Evolutionary conservation across 495 filamentous ascomycete genomes (phyloP).

Genomic region (Neurospora tetrasperma): DNA sequence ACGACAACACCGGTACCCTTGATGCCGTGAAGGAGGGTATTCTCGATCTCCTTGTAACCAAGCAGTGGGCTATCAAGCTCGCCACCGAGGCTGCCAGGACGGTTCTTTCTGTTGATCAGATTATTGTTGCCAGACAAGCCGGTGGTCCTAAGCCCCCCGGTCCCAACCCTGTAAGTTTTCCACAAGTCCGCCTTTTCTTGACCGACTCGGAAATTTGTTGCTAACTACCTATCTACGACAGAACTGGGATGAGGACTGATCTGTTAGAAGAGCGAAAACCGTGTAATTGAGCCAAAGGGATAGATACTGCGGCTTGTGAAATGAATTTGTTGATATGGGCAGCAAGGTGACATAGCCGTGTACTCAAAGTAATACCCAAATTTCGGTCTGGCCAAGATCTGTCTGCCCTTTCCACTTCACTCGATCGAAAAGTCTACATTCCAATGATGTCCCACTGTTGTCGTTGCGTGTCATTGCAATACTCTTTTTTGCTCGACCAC

Average conservation of each 20-base stretch:
- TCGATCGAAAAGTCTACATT: background rate
- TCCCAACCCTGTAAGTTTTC: slow-evolving; percentile 52
- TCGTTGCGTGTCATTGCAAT: background rate
- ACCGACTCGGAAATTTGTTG: background rate
- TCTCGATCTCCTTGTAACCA: slow-evolving; percentile 79
- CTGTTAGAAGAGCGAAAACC: background rate
- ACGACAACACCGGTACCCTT: slow-evolving; percentile 66
- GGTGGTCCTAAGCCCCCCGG: slow-evolving; percentile 95
- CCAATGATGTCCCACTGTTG: background rate
- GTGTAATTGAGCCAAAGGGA: background rate
- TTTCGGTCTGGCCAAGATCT: background rate
- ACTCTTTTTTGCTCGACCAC: too few species aligned
- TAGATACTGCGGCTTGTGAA: background rate
- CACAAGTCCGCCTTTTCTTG: background rate
- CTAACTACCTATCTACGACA: background rate
- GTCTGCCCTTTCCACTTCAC: background rate
- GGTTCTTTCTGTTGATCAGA: slow-evolving; percentile 94
- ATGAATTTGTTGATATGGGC: background rate
- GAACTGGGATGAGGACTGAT: slow-evolving; percentile 96
- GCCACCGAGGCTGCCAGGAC: slow-evolving; percentile 92
- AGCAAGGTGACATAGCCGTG: background rate
- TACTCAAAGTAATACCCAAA: background rate
- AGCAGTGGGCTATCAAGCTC: slow-evolving; percentile 93
- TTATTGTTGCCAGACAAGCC: slow-evolving; percentile 95
- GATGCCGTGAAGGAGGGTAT: slow-evolving; percentile 88